Evolutionary conservation across 2,329 filamentous ascomycete genomes (phyloP).

Genomic region (Sclerotinia sclerotiorum): DNA sequence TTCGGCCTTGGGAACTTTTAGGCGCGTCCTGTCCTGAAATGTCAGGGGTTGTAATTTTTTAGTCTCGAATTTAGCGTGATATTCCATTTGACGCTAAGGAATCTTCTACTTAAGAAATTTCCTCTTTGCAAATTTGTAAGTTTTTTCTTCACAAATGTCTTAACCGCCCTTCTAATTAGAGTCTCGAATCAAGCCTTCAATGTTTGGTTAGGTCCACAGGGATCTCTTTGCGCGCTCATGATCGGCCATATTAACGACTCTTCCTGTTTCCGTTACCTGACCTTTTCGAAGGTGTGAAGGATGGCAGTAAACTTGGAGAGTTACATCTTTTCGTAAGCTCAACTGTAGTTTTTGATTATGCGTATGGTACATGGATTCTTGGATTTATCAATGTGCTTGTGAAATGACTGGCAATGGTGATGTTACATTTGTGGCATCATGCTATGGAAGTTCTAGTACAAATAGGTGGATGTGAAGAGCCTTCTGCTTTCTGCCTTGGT

Average conservation of each 20-base stretch:
- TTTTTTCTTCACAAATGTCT: constrained; percentile 60
- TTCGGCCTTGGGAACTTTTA: not conserved
- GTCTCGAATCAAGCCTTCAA: constrained; percentile 95
- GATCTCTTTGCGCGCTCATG: constrained; percentile 94
- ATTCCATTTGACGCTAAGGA: constrained; percentile 3
- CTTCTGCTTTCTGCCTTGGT: no score
- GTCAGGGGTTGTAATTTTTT: not conserved
- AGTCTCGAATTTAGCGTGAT: constrained; percentile 16
- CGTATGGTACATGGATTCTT: not conserved
- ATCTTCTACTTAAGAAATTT: constrained; percentile 24
- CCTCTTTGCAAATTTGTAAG: constrained; percentile 2
- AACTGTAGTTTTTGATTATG: not conserved
- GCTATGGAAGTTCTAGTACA: not conserved
- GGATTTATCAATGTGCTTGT: not conserved
- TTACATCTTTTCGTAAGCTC: constrained; percentile 42
- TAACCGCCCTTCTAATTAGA: constrained; percentile 91
- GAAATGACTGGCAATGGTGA: not conserved
- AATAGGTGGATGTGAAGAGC: not conserved
- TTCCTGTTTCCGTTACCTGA: constrained; percentile 71
- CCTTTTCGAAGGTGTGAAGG: constrained; percentile 49
- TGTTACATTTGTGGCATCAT: not conserved
- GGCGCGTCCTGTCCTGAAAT: constrained; percentile 10
- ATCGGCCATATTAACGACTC: constrained; percentile 84
- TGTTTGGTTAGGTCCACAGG: constrained; percentile 85
- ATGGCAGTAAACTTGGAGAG: constrained; percentile 53